These are phyloP conservation scores for Casaregolazyma lundiana DNA, from an alignment of 1,139 yeast genomes.

Conservation along the genomic window DNA sequence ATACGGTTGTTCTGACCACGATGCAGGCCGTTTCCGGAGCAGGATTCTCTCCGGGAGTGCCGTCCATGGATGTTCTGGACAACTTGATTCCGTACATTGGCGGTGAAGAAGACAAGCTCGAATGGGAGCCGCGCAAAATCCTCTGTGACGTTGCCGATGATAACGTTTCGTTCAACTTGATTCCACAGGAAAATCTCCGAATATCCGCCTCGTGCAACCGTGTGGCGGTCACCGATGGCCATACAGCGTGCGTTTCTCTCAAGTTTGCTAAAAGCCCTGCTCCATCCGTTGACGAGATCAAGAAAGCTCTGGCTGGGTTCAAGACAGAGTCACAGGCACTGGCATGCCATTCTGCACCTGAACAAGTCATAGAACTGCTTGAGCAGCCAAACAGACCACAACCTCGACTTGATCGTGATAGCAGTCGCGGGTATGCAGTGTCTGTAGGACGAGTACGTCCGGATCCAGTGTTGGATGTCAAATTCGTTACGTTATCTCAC, in stretches of 20 bases:
- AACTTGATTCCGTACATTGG: conserved; percentile 90
- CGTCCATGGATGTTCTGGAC: conserved; percentile 91
- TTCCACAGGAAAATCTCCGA: conserved; percentile 66
- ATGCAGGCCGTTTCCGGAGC: conserved; percentile 98
- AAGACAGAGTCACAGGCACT: conserved; percentile 76
- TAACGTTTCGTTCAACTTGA: conserved; percentile 49
- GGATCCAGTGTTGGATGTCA: conserved; percentile 88
- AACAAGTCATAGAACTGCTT: conserved; percentile 82
- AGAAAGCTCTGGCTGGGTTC: conserved; percentile 64
- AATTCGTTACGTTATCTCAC: conserved; percentile 94
- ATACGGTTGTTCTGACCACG: conserved; percentile 82
- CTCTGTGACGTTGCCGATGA: conserved; percentile 53
- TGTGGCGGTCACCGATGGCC: conserved; percentile 97
- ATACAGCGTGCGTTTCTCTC: conserved; percentile 89
- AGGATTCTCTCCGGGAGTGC: conserved; percentile 96
- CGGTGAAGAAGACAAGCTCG: conserved; percentile 98
- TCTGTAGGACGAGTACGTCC: conserved; percentile 92
- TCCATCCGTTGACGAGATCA: conserved; percentile 78
- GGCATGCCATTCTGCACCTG: conserved; percentile 89
- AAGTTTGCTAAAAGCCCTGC: conserved; percentile 77
- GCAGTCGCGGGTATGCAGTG: conserved; percentile 93
- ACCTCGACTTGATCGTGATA: conserved; percentile 94
- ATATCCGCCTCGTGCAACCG: conserved; percentile 97
- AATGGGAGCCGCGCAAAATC: conserved; percentile 96
- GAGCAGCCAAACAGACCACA: conserved; percentile 95